A percentile compares a stretch with the other conserved stretches of the same genome.
phyloP scores from a whole-genome alignment of 2,329 filamentous ascomycete genomes.

The Pleomassaria siparia region DNA sequence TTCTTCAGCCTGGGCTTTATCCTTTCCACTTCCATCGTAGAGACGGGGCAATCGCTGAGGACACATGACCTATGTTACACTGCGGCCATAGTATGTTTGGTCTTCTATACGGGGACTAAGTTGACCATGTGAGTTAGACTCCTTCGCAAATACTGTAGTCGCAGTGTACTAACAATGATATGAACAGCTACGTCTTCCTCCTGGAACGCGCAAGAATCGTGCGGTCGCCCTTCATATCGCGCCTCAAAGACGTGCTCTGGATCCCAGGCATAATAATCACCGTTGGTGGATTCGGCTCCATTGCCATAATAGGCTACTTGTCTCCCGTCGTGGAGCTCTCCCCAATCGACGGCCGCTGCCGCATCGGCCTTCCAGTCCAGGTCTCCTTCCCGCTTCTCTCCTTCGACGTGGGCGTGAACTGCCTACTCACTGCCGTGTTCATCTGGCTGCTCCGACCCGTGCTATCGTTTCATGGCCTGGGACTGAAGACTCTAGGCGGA shows the following conservation, averaged over 20 bases:
- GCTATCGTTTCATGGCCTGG: conserved; percentile 10
- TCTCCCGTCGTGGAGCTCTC: conserved; percentile 34
- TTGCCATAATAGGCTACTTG: conserved; percentile 29
- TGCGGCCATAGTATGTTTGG: conserved; percentile 40
- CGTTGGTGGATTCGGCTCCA: conserved; percentile 25
- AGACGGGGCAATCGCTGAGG: conserved; percentile 28
- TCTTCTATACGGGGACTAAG: conserved; percentile 42
- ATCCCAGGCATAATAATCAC: conserved; percentile 27
- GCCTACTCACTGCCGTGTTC: conserved; percentile 39
- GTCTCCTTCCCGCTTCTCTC: conserved; percentile 37
- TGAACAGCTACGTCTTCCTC: conserved; percentile 39
- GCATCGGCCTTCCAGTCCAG: conserved; percentile 39
- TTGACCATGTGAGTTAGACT: conserved; percentile 21
- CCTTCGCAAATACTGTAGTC: neutral
- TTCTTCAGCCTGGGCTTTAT: conserved; percentile 19
- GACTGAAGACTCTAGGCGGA: neutral
- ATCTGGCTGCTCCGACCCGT: conserved; percentile 35
- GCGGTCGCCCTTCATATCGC: conserved; percentile 28
- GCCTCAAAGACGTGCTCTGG: conserved; percentile 37
- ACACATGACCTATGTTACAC: conserved; percentile 30
- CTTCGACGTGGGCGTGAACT: conserved; percentile 41
- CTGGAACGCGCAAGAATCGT: conserved; percentile 43
- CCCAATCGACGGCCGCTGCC: conserved; percentile 31
- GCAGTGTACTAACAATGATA: neutral
- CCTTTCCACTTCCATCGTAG: conserved; percentile 22